These are phyloP conservation scores for Neostapfia colusana DNA, from an alignment of 176 grass and related monocot genomes.

Conservation along the genomic window DNA sequence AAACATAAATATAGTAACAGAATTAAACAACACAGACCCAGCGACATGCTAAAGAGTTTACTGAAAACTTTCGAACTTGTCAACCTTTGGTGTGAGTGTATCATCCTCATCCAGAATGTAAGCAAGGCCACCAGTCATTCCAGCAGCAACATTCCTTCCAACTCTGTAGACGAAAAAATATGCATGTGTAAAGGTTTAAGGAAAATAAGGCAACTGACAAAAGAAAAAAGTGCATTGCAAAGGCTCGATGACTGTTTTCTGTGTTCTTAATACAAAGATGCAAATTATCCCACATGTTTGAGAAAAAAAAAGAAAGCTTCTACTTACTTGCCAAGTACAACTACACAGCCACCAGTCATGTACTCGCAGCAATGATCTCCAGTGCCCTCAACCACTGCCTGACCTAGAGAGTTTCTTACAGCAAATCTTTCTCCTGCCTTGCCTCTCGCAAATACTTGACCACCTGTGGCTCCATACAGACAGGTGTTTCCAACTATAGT, in stretches of 20 bases:
- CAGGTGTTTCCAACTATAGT: constrained; percentile 98
- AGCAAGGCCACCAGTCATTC: constrained; percentile 98
- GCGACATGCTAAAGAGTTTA: constrained; percentile 3
- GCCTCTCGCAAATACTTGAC: constrained; percentile 92
- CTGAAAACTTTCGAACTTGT: constrained; percentile 22
- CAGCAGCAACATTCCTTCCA: constrained; percentile 98
- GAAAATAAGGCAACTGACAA: constrained; percentile 17
- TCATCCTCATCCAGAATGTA: constrained; percentile 99
- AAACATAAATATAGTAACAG: background rate
- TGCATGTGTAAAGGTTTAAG: constrained; percentile 30
- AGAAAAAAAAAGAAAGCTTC: background rate
- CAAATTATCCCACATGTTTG: background rate
- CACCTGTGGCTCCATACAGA: constrained; percentile 97
- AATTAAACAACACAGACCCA: constrained; percentile 16
- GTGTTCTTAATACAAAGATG: background rate
- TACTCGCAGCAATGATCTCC: constrained; percentile 99
- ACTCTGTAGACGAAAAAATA: constrained; percentile 59
- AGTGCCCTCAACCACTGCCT: constrained; percentile 98
- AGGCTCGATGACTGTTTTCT: background rate
- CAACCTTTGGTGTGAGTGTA: constrained; percentile 87
- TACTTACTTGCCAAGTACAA: constrained; percentile 98
- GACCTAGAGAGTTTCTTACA: constrained; percentile 90
- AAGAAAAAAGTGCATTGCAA: background rate
- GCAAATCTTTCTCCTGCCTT: constrained; percentile 99
- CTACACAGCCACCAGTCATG: constrained; percentile 99